These are phyloP conservation scores for Alternaria atra DNA, from an alignment of 2,329 filamentous ascomycete species.

Conservation along the genomic window DNA sequence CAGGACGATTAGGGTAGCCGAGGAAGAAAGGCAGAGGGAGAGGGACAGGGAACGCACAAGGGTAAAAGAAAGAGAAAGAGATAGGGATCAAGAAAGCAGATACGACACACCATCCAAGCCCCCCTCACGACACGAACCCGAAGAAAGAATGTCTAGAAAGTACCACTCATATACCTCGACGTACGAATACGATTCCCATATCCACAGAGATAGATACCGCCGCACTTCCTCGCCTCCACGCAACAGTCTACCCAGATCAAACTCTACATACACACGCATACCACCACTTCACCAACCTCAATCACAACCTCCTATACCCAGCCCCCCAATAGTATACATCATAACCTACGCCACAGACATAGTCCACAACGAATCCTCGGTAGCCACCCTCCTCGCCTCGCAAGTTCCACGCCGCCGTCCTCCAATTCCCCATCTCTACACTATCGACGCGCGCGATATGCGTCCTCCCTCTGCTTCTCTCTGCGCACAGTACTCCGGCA, in stretches of 20 bases:
- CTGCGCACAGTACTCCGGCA: constrained; percentile 34
- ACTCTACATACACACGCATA: not conserved
- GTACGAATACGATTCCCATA: constrained; percentile 1
- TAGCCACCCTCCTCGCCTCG: constrained; percentile 17
- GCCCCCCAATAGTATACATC: constrained; percentile 35
- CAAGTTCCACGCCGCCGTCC: constrained; percentile 22
- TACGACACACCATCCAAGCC: not conserved
- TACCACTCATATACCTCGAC: not conserved
- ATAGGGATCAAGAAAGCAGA: not conserved
- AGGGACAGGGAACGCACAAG: not conserved
- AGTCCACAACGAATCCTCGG: constrained; percentile 5
- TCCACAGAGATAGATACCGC: not conserved
- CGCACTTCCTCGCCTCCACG: not conserved
- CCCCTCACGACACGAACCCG: not conserved
- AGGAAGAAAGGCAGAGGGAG: not conserved
- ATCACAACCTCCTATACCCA: not conserved
- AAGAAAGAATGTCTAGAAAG: not conserved
- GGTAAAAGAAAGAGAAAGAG: not conserved
- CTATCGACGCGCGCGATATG: constrained; percentile 31
- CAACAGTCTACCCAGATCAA: not conserved
- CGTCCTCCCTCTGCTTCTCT: constrained; percentile 21
- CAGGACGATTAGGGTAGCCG: not conserved
- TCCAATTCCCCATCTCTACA: constrained; percentile 33
- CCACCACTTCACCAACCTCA: not conserved
- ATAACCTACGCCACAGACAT: constrained; percentile 30